phyloP scores from a whole-genome alignment of 2,329 filamentous ascomycete genomes.

The Diaporthe sp. region DNA sequence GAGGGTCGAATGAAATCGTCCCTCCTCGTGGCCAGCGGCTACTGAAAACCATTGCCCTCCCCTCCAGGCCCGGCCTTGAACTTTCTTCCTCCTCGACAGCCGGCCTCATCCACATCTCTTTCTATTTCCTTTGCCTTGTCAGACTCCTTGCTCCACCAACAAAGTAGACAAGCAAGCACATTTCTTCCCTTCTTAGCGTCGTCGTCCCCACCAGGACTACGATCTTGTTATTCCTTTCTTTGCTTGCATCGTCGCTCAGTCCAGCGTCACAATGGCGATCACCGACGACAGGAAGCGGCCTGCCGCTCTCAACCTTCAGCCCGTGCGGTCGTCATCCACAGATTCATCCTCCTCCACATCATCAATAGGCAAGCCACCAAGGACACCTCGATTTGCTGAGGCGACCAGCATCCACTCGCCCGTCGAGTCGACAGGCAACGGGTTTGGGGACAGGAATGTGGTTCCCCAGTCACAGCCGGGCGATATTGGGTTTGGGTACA shows the following conservation, averaged over 20 bases:
- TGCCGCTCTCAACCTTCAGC: constrained; percentile 67
- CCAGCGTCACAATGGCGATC: constrained; percentile 48
- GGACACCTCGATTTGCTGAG: constrained; percentile 85
- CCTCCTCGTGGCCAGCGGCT: constrained; percentile 53
- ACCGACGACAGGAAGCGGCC: constrained; percentile 70
- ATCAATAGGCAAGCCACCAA: constrained; percentile 73
- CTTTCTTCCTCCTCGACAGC: constrained; percentile 50
- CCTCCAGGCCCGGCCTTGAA: constrained; percentile 52
- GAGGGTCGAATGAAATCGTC: constrained; percentile 52
- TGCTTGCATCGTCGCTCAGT: constrained; percentile 32
- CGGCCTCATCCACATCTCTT: constrained; percentile 24
- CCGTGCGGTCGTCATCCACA: constrained; percentile 63
- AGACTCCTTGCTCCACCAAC: constrained; percentile 1
- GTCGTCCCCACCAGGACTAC: constrained; percentile 29
- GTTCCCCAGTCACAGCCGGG: constrained; percentile 79
- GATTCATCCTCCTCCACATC: constrained; percentile 66
- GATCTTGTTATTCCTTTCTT: constrained; percentile 43
- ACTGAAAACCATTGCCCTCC: constrained; percentile 68
- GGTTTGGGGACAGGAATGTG: constrained; percentile 61
- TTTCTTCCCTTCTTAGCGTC: background rate
- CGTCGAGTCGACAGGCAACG: constrained; percentile 65
- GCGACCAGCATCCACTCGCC: constrained; percentile 85
- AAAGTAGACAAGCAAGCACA: constrained; percentile 12
- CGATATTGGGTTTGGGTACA: constrained; percentile 94
- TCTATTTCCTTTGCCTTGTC: background rate